Base-by-base conservation (phyloP, 2,329 filamentous ascomycete species). In the Xylaria sp. region DNA sequence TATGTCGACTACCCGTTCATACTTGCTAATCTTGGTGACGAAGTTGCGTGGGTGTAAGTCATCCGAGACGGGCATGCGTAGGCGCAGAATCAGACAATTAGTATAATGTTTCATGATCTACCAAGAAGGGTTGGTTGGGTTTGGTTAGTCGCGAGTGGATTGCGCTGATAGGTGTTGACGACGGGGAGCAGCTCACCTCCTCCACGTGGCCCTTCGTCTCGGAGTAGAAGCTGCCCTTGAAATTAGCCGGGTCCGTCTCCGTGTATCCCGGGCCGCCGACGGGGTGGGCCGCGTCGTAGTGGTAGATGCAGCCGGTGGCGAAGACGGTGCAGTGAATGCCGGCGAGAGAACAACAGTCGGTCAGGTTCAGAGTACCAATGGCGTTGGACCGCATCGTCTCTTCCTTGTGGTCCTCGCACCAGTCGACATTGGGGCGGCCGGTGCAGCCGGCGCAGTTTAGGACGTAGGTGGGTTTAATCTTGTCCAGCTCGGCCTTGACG, bases 391-490 rank as follows among this genome's bases (percentile, higher is more conserved):
- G 85, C 76, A 91, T 86, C 6, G 89, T 92, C 64, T 87, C 86
- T 78, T 89, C 86, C 80, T 87, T 90, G 82, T 92, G 86, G 75
- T 90, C 87, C 80, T 92, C 90, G 74, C 89, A 91, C 89, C 89
- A 91, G 79, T 91, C 89, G 77, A 91, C 88, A 71, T 91, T 92
- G 70, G 89, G 89, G 27, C 88, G 84, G 58, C 90, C 89, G 2
- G 89, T 91, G 76, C 85, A 88, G 69, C 89, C 89, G 56, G 89
- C 89, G 68, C 85, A 87, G 78, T 91, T 91, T 59, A 92, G 80
- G 64, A 91, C 88, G 75, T 91, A 88, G 3, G 88, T 91, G 24
- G 89, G 90, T 78, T 86, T 86, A 77, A 89, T 80, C 59, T 81
- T 81, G 57, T 88, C 83, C 30, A 92, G 82, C 76, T 88, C 85